phyloP scores from a whole-genome alignment of 2,329 filamentous ascomycete species.

The Alternaria novae-zelandiae region DNA sequence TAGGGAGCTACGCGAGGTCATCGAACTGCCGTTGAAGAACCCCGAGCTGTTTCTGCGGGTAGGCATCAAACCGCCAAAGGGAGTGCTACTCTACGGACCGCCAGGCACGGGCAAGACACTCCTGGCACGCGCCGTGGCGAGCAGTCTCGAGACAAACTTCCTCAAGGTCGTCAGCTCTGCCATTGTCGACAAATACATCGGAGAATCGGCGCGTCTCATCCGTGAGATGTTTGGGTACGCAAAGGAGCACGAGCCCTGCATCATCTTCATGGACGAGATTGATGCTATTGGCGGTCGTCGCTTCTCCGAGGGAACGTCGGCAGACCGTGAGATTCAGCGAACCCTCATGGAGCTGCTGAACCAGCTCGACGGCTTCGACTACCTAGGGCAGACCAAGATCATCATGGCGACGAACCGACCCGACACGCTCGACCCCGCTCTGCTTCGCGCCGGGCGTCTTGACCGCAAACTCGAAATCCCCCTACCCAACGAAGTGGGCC shows the following conservation, averaged over 20 bases:
- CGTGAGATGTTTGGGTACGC: conserved; percentile 99
- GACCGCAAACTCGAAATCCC: conserved; percentile 99
- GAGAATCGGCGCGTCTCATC: conserved; percentile 95
- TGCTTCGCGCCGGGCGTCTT: conserved; percentile 89
- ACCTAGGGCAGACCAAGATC: conserved; percentile 99
- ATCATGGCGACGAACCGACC: conserved; percentile 99
- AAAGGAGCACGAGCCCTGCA: conserved; percentile 98
- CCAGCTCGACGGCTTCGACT: conserved; percentile 98
- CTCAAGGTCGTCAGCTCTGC: conserved; percentile 98
- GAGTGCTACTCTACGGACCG: conserved; percentile 92
- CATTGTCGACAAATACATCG: conserved; percentile 99
- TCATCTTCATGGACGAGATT: conserved; percentile 99
- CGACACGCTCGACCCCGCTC: conserved; percentile 90
- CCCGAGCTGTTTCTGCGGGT: conserved; percentile 96
- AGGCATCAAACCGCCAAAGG: conserved; percentile 98
- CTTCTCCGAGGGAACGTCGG: conserved; percentile 96
- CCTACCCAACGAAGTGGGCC: conserved; percentile 93
- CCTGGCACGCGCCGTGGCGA: conserved; percentile 91
- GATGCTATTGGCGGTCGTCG: conserved; percentile 96
- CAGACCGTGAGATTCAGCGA: conserved; percentile 96
- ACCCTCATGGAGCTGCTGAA: conserved; percentile 99
- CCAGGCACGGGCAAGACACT: conserved; percentile 97
- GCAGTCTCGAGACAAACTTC: conserved; percentile 97
- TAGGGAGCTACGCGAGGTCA: conserved; percentile 94
- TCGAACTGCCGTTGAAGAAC: conserved; percentile 97